Evolutionary conservation across 768 basidiomycete species (phyloP), one percentile per base, ranked within the genome.

Genomic region (Phaeotremella fagi): DNA sequence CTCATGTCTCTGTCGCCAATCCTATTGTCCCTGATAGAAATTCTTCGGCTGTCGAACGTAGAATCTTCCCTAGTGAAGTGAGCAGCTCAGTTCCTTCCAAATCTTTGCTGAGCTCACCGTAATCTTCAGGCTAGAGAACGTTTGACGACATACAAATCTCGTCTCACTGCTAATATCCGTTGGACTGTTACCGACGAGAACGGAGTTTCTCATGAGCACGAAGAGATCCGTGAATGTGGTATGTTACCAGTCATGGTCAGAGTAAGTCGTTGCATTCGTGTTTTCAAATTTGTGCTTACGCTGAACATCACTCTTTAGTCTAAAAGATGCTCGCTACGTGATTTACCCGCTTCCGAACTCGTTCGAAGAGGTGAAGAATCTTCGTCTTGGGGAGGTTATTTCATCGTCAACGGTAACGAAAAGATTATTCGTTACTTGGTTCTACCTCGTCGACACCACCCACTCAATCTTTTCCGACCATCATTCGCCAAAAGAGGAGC

Each of bases 381-480:
- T 0, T 90, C 95, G 77, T 95, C 98, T 75, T 97, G 97, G 68
- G 95, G 95, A 48, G 95, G 94, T 25, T 98, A 99, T 77, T 99
- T 99, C 71, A 82, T 99, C 70, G 84, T 99, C 75, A 99, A 99
- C 74, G 95, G 95, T 57, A 98, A 97, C 76, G 95, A 99, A 77
- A 90, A 91, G 77, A 83, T 99, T 58, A 92, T 99, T 63, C 90
- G 95, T 59, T 97, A 91, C 77, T 63, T 98, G 71, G 91, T 98
- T 67, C 81, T 99, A 33, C 94, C 92, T 12, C 86, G 95, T 24
- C 82, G 95, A 48, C 90, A 98, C 71, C 90, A 98, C 77, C 90
- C 89, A 66, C 88, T 92, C 60, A 85, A 91, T 45, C 84, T 99
- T 64, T 79, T 87, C 63, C 89, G 95, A 45, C 87, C 90, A 20